Base-by-base conservation (phyloP, 257 asterid species). In the Lantana camara region DNA sequence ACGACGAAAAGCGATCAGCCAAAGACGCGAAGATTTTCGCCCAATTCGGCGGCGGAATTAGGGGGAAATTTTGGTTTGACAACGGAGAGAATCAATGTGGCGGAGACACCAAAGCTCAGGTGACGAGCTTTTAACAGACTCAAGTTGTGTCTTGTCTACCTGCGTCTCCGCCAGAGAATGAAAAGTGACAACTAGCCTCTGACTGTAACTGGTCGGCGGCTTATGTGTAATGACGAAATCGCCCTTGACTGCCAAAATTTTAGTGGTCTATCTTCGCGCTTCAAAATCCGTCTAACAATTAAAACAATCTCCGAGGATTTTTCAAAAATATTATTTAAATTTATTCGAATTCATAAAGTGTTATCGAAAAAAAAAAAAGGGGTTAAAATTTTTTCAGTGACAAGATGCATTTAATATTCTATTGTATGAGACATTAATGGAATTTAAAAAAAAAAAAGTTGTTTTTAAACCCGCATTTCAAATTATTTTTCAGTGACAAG, bases 41-140 rank as follows among this genome's bases (percentile, higher is more conserved):
- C 38, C 30, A 64, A 41, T 35, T 35, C 2, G 14, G 70, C 41
- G 66, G 66, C 64, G 54, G 70, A 54, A 30, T 9, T 12, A 53
- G 65, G 66, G 63, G 72, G 16, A 41, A 57, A 66, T 13, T n/a
- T n/a, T 19, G 48, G 58, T 70, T 67, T 34, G 20, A 23, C 1
- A 20, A 51, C 41, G 22, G 29, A 42, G 32, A 20, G 30, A 41
- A 58, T n/a, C n/a, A n/a, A n/a, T 9, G 60, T 8, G 85, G 77
- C 77, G 82, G 82, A 80, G 73, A 73, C 35, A 67, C 63, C 82
- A 40, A 76, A 50, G 75, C 47, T 53, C 14, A 10, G 19, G 17
- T 45, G 61, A 42, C 15, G 71, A 62, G 65, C 49, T 64, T 72
- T 45, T 20, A 34, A 41, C 10, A 21, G 41, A 23, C 40, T 19